These are phyloP conservation scores for Diutina rugosa DNA, from an alignment of 1,139 yeast genomes.

Conservation along the genomic window DNA sequence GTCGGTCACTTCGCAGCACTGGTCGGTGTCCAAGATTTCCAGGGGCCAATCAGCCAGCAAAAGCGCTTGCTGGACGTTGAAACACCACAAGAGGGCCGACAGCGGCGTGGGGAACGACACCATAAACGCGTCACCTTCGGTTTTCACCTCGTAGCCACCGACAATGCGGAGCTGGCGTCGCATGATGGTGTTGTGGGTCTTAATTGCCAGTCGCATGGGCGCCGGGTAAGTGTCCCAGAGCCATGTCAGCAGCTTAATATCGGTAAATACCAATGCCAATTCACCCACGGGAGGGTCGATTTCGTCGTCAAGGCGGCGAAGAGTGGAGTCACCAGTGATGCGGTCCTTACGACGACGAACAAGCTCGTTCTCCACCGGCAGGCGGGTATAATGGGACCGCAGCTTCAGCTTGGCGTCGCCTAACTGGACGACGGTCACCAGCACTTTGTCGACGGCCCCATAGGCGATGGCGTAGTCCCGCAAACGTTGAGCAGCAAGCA, in stretches of 20 bases:
- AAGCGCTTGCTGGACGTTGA: slow-evolving; percentile 79
- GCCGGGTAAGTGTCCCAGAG: slow-evolving; percentile 89
- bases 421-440: slow-evolving; percentile 71
- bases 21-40: slow-evolving; percentile 74
- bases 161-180: slow-evolving; percentile 83
- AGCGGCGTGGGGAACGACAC: slow-evolving; percentile 95
- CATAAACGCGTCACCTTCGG: slow-evolving; percentile 99
- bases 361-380: slow-evolving; percentile 24
- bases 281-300: slow-evolving; percentile 93
- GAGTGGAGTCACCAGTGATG: slow-evolving; percentile 58
- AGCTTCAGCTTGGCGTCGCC: slow-evolving; percentile 16
- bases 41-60: slow-evolving; percentile 89
- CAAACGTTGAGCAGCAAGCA: slow-evolving; percentile 85
- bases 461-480: slow-evolving; percentile 92
- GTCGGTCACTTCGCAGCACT: slow-evolving; percentile 78
- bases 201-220: slow-evolving; percentile 95
- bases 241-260: slow-evolving; percentile 85
- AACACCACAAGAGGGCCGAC: slow-evolving; percentile 87
- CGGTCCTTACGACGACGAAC: slow-evolving; percentile 44
- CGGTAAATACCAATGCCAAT: slow-evolving; percentile 91
- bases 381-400: background rate
- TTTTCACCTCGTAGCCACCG: slow-evolving; percentile 96
- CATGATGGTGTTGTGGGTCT: slow-evolving; percentile 88
- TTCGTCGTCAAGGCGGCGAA: slow-evolving; percentile 81
- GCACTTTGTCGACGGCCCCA: slow-evolving; percentile 75